Percentiles rank a stretch among this genome's conserved stretches.
These are phyloP conservation scores for Colletotrichum limetticola DNA, from an alignment of 2,329 filamentous ascomycete genomes.

Conservation along the genomic window DNA sequence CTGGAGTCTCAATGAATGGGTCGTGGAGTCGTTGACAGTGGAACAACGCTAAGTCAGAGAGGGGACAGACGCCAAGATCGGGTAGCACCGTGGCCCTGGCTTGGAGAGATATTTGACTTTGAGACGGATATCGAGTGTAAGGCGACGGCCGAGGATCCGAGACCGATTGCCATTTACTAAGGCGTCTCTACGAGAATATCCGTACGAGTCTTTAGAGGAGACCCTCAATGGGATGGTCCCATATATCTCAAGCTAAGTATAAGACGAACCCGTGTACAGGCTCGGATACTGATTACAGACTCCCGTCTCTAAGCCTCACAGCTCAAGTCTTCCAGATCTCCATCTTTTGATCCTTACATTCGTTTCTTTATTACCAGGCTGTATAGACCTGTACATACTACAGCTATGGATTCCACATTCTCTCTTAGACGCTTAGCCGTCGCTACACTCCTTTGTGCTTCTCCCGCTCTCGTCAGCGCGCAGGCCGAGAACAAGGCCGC, in stretches of 20 bases:
- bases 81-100: neutral
- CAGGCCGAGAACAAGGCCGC: conserved; percentile 26
- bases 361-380: conserved; percentile 9
- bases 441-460: conserved; percentile 30
- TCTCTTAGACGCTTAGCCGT: conserved; percentile 35
- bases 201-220: neutral
- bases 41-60: neutral
- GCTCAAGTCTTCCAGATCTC: neutral
- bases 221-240: neutral
- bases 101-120: neutral
- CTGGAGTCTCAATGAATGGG: too few relatives aligned
- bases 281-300: neutral
- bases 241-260: conserved; percentile 13
- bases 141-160: neutral
- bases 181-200: neutral
- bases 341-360: neutral
- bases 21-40: too few relatives aligned
- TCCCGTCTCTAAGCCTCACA: neutral
- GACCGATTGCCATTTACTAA: neutral
- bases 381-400: conserved; percentile 4
- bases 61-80: conserved; percentile 4
- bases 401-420: conserved; percentile 32
- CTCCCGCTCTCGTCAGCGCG: conserved; percentile 24
- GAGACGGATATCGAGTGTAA: conserved; percentile 11
- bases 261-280: conserved; percentile 18